Percentiles rank a stretch among this genome's conserved stretches.
Evolutionary conservation across 371 early-diverging fungal genomes (phyloP).

Genomic region (Apophysomyces variabilis): DNA sequence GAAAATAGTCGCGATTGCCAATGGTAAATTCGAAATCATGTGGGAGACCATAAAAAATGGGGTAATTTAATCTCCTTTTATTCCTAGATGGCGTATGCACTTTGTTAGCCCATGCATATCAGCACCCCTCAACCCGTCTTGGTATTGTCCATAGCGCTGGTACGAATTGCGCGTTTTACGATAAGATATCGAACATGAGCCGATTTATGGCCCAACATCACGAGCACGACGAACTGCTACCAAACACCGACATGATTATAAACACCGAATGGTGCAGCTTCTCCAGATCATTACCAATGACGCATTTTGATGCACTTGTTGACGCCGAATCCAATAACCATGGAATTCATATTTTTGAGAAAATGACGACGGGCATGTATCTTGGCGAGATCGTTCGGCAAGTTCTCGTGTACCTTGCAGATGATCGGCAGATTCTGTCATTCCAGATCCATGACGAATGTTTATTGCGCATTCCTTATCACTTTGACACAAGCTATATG

Average conservation of each 20-base stretch:
- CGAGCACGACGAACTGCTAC: constrained; percentile 22
- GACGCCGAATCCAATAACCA: constrained; percentile 78
- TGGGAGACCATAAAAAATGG: not conserved
- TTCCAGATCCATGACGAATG: constrained; percentile 49
- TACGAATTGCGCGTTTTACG: constrained; percentile 93
- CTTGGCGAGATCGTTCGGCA: constrained; percentile 89
- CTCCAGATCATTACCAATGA: constrained; percentile 79
- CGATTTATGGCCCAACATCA: constrained; percentile 28
- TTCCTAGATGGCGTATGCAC: constrained; percentile 88
- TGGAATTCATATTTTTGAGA: constrained; percentile 84
- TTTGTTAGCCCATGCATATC: constrained; percentile 87
- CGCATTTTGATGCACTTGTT: constrained; percentile 77
- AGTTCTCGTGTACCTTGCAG: constrained; percentile 72
- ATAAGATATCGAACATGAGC: constrained; percentile 40
- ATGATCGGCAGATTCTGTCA: constrained; percentile 68
- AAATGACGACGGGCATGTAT: constrained; percentile 93
- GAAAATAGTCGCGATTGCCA: constrained; percentile 61
- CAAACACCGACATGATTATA: constrained; percentile 83
- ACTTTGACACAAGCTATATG: constrained; percentile 85
- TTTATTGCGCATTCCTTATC: constrained; percentile 58
- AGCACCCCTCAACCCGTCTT: constrained; percentile 79
- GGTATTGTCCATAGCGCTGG: constrained; percentile 95
- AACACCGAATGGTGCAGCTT: constrained; percentile 89
- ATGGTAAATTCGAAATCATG: constrained; percentile 61
- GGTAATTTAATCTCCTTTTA: not conserved